A percentile compares a stretch with the other conserved stretches of the same genome.
phyloP scores from a whole-genome alignment of 441 rosid genomes.

The Populus hybrid region DNA sequence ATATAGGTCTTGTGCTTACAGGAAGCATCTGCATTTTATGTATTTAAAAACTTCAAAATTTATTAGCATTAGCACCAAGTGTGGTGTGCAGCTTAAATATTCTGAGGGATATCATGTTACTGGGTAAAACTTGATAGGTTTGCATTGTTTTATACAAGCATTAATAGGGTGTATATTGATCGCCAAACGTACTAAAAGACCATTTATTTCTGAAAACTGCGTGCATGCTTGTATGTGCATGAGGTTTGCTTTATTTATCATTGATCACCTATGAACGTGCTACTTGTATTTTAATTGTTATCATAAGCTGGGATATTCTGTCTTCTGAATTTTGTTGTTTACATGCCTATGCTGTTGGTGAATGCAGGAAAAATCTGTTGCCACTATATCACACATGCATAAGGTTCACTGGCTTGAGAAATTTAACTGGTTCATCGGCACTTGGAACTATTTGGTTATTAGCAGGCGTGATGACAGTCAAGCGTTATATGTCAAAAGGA shows the following conservation, averaged over 20 bases:
- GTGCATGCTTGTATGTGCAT: neutral
- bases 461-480: slow-evolving; percentile 99
- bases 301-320: neutral
- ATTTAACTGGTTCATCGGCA: slow-evolving; percentile 96
- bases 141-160: neutral
- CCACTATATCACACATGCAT: slow-evolving; percentile 88
- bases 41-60: neutral
- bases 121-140: neutral
- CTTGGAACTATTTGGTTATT: slow-evolving; percentile 87
- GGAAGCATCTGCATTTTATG: neutral
- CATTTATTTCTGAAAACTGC: neutral
- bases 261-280: neutral
- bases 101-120: neutral
- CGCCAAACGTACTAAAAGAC: neutral
- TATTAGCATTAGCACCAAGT: neutral
- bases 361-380: slow-evolving; percentile 83
- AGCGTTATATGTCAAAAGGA: slow-evolving; percentile 98
- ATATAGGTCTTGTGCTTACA: neutral
- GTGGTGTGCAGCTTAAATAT: slow-evolving; percentile 4
- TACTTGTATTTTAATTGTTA: neutral
- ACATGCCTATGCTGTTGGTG: slow-evolving; percentile 1
- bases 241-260: neutral
- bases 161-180: neutral
- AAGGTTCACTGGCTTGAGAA: slow-evolving; percentile 99
- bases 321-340: neutral